A percentile compares a stretch with the other conserved stretches of the same genome.
These are phyloP conservation scores for Aspergillus carbonarius DNA, from an alignment of 2,329 filamentous ascomycete species.

Conservation along the genomic window DNA sequence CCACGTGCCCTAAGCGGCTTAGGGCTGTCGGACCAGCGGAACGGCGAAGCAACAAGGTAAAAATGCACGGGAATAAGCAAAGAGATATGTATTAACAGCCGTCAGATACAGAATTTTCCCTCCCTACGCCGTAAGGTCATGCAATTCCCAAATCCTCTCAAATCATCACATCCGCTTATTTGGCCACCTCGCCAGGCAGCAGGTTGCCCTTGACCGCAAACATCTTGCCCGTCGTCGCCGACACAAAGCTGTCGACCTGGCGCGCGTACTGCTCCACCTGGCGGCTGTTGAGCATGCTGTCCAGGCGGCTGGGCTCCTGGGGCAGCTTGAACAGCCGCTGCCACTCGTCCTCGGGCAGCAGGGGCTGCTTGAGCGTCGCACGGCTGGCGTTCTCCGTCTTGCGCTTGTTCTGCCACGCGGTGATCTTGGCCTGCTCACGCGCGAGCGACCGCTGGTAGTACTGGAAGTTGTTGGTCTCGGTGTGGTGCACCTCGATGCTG, in stretches of 20 bases:
- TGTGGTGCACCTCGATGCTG: constrained; percentile 96
- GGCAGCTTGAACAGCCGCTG: constrained; percentile 97
- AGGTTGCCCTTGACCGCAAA: constrained; percentile 81
- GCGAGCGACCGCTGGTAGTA: constrained; percentile 92
- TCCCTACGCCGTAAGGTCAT: constrained; percentile 47
- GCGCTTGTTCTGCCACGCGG: constrained; percentile 93
- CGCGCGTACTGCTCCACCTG: constrained; percentile 98
- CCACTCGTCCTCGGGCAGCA: constrained; percentile 96
- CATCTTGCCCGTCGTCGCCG: constrained; percentile 92
- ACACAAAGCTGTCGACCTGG: constrained; percentile 95
- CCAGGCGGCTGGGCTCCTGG: constrained; percentile 85
- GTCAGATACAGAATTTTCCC: constrained; percentile 42
- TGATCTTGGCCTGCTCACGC: constrained; percentile 94
- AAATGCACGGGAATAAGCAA: constrained; percentile 30
- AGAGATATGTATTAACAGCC: constrained; percentile 37
- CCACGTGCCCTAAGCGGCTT: constrained; percentile 2
- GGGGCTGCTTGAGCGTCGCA: constrained; percentile 79
- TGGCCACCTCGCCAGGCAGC: constrained; percentile 54
- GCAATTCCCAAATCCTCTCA: constrained; percentile 36
- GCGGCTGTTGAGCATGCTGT: constrained; percentile 90
- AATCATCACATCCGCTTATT: constrained; percentile 30
- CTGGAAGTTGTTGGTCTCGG: constrained; percentile 98
- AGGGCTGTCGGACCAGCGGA: background rate
- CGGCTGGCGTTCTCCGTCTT: constrained; percentile 92
- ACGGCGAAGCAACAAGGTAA: background rate